Base-by-base conservation (phyloP, 345 rosid genomes). In the Bruguiera sexangula region DNA sequence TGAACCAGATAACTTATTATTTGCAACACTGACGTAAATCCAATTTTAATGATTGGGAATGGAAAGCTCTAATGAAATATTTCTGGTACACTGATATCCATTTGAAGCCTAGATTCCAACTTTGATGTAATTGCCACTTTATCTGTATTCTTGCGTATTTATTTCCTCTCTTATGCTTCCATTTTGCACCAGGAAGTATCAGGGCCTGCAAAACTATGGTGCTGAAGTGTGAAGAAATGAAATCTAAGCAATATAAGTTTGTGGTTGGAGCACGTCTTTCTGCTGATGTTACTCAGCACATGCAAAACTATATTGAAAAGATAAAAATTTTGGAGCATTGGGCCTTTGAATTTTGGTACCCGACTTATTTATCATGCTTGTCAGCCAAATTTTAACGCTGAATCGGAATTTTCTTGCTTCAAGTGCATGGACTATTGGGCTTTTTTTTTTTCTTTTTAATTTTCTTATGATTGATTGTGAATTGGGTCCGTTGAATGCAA, bases 151-250 rank as follows among this genome's bases (percentile, higher is more conserved):
- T 67, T 55, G 24, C 30, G 2, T n/a, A 8, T 20, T n/a, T 63
- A 20, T 55, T 54, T 20, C 8, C 21, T 21, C 37, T 43, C 31
- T 66, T 31, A 29, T 32, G n/a, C 26, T 56, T 22, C 19, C 15
- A 1, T 53, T 46, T 6, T 53, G 58, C 60, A 22, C 60, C 46
- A 86, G 91, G 94, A 62, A 87, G 87, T 31, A 78, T 88, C 39
- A 84, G 67, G 78, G 90, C 96, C 27, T 89, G 96, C 76, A 89
- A 69, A 81, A 81, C 66, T 15, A 81, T 83, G 22, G 95, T 89
- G 0, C 70, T 87, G 82, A 87, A 88, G 82, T 91, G 90, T 62
- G 98, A 91, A n/a, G 88, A 81, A 34, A 69, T 73, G 48, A 94
- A 91, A 68, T 91, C 88, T 63, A 87, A 87, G 70, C 93, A 88